phyloP scores from a whole-genome alignment of 257 asterid genomes.

The Jacaranda mimosifolia region DNA sequence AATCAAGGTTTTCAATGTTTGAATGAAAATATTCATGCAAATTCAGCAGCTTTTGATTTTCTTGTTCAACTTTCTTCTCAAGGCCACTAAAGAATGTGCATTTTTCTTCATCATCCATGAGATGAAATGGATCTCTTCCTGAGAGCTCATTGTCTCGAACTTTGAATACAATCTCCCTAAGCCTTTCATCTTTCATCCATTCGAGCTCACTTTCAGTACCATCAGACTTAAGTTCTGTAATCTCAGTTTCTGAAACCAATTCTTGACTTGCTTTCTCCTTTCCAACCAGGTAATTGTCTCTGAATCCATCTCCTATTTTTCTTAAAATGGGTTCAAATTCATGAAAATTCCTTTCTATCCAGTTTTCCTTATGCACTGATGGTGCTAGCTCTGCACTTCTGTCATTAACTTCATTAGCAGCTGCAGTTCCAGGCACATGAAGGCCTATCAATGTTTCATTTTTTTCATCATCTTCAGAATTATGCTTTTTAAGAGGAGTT shows the following conservation, averaged over 20 bases:
- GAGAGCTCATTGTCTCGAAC: conserved; percentile 96
- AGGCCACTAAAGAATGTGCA: conserved; percentile 80
- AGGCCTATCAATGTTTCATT: conserved; percentile 32
- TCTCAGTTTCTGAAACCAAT: conserved; percentile 46
- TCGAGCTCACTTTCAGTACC: conserved; percentile 68
- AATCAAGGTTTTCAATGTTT: conserved; percentile 93
- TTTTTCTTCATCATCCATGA: conserved; percentile 76
- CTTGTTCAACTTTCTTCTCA: conserved; percentile 86
- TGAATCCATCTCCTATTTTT: conserved; percentile 76
- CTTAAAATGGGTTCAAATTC: conserved; percentile 82
- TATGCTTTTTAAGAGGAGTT: conserved; percentile 36
- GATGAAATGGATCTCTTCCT: conserved; percentile 94
- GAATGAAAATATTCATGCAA: conserved; percentile 91
- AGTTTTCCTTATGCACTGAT: conserved; percentile 55
- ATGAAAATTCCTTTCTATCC: conserved; percentile 86
- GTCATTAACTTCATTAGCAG: conserved; percentile 39
- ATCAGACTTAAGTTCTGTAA: conserved; percentile 56
- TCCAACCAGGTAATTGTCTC: conserved; percentile 72
- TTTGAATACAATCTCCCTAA: conserved; percentile 81
- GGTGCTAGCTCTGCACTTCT: conserved; percentile 39
- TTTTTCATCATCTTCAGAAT: conserved; percentile 42
- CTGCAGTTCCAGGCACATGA: conserved; percentile 45
- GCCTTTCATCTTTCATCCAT: conserved; percentile 95
- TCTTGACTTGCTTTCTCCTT: conserved; percentile 69
- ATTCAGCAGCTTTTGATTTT: conserved; percentile 65